phyloP scores from a whole-genome alignment of 257 asterid genomes.

The Solanum lycopersicoides region DNA sequence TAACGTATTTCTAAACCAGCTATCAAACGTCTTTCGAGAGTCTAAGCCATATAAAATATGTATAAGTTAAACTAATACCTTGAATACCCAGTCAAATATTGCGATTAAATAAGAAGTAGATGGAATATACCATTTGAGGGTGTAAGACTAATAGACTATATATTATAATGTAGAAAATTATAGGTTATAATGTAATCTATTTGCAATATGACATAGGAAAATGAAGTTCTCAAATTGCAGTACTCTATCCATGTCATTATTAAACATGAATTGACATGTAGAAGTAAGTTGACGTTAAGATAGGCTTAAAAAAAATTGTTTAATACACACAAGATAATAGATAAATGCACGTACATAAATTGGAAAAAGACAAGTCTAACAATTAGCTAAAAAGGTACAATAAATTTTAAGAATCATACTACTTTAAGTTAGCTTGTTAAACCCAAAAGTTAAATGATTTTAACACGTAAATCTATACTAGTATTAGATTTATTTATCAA shows the following conservation, averaged over 20 bases:
- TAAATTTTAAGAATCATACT: neutral
- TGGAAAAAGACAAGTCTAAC: neutral
- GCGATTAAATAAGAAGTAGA: neutral
- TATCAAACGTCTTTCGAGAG: neutral
- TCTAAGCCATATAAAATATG: neutral
- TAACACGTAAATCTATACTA: neutral
- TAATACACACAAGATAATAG: neutral
- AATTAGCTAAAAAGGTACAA: neutral
- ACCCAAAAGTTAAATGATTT: neutral
- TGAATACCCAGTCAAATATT: neutral
- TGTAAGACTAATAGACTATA: neutral
- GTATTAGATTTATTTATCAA: neutral
- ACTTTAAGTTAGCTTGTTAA: neutral
- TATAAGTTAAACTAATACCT: neutral
- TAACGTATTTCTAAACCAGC: neutral
- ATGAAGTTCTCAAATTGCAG: neutral
- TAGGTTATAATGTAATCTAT: neutral
- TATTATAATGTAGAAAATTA: neutral
- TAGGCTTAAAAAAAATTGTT: neutral
- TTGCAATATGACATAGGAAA: neutral
- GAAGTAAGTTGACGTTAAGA: neutral
- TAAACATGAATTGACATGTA: neutral
- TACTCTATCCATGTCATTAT: neutral
- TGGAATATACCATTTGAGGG: neutral
- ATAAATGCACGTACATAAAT: neutral